Evolutionary conservation across 2,329 filamentous ascomycete genomes (phyloP), one percentile per base, ranked within the genome.

Genomic region (Aspergillus uvarum): DNA sequence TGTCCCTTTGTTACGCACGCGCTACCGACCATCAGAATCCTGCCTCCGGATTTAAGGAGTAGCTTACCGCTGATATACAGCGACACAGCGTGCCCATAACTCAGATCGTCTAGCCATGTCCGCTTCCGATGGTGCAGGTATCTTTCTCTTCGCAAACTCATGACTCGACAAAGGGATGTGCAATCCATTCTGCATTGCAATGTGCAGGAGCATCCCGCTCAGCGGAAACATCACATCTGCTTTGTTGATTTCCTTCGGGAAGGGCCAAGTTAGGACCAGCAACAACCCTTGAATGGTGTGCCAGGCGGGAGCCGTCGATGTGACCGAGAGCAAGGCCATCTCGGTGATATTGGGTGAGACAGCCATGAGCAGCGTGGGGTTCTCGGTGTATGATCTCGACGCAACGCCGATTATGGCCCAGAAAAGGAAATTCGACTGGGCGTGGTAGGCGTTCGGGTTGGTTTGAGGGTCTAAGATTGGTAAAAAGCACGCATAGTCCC

Each of bases 401-500:
- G 72, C 71, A 10, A 76, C 71, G 2, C 73, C 71, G 14, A 78
- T 68, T 5, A 79, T 89, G 51, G 89, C 85, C 92, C 92, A 96
- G 76, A 96, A 96, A 1, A 96, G 83, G 14, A 96, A 81, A 4
- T 88, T 87, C 54, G 92, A 89, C 68, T 94, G 89, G 61, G 87
- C 84, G 70, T 89, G 89, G 72, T 91, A 95, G 59, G 87, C 81
- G 51, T 95, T 89, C 1, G 91, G 89, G 0, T 84, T 78, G 65
- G 88, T 86, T 10, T 81, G 72, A 5, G 70, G 68, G 44, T 78
- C 75, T 0, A 79, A 67, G 16, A 79, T 71, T 0, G 77, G 76
- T 12, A 79, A 59, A 31, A 78, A 76, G 5, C 68, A 68, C 2
- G 74, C 68, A 63, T 77, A 77, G 21, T 77, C 68, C 0, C 66